Evolutionary conservation across 805 yeast species (phyloP), one percentile per base, ranked within the genome.

Genomic region (Ogataea paradorogensis): DNA sequence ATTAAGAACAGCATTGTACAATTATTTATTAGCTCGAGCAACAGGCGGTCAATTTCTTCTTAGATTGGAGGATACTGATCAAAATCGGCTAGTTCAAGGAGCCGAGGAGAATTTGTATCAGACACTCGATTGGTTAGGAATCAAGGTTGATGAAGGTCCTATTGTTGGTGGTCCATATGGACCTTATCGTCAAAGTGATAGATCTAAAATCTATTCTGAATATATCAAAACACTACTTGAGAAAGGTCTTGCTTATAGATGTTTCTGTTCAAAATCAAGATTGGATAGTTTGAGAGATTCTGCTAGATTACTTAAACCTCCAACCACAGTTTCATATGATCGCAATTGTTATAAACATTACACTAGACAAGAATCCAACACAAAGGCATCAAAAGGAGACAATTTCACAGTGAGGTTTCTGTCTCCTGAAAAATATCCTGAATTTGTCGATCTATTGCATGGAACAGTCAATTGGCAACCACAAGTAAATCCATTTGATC

Each of bases 41-140:
- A 87, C 96, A 0, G 76, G 77, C 0, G 99, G 99, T 0, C 74
- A 77, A 51, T 93, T 93, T 53, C 45, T 93, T 3, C 60, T 93
- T 11, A 69, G 99, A 30, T 60, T 93, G 14, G 99, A 93, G 58
- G 99, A 93, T 54, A 93, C 99, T 0, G 99, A 93, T 62, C 89
- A 77, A 50, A 80, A 74, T 14, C 63, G 99, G 42, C 63, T 86
- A 27, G 86, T 88, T 1, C 62, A 70, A 4, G 95, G 85, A 9
- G 97, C 99, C 1, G 97, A 89, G 55, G 62, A 80, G 44, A 81
- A 82, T 53, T 79, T 93, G 6, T 85, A 85, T 55, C 78, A 81
- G 3, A 74, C 89, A 1, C 68, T 93, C 41, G 62, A 70, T 39
- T 86, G 95, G 96, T 77, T 95, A 37, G 84, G 84, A 0, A 52